Evolutionary conservation across 2,329 filamentous ascomycete genomes (phyloP).

Genomic region (Cryphonectria japonica): DNA sequence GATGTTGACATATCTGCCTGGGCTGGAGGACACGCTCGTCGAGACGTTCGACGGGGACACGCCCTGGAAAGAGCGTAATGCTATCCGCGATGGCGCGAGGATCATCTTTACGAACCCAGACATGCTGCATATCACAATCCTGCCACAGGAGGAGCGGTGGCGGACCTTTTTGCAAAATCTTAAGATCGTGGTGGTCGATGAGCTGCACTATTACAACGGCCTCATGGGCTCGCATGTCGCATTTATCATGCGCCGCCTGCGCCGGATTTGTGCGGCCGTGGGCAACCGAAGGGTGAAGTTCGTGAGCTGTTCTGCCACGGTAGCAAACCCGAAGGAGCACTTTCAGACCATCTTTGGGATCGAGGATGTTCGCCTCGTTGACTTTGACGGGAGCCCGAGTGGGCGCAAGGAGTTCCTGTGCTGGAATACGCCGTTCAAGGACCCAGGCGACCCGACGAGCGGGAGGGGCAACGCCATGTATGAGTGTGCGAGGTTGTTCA

Average conservation of each 20-base stretch:
- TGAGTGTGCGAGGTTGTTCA: conserved; percentile 90
- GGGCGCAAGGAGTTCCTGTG: conserved; percentile 94
- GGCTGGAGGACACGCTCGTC: conserved; percentile 74
- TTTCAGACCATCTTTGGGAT: conserved; percentile 95
- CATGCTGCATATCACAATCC: conserved; percentile 92
- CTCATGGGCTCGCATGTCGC: conserved; percentile 93
- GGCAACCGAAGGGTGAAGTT: conserved; percentile 87
- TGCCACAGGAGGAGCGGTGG: conserved; percentile 92
- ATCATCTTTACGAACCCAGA: conserved; percentile 98
- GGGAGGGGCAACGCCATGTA: conserved; percentile 81
- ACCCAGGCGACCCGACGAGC: conserved; percentile 82
- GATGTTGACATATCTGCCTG: conserved; percentile 78
- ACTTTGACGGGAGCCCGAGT: conserved; percentile 91
- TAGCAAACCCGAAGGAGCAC: conserved; percentile 88
- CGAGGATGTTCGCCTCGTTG: conserved; percentile 76
- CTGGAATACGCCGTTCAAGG: conserved; percentile 96
- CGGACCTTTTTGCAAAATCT: conserved; percentile 85
- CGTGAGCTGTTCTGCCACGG: conserved; percentile 94
- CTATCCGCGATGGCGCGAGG: conserved; percentile 83
- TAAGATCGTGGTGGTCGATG: conserved; percentile 87
- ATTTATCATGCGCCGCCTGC: conserved; percentile 87
- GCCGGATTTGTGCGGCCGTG: conserved; percentile 85
- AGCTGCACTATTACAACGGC: conserved; percentile 95
- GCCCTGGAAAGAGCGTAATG: conserved; percentile 74
- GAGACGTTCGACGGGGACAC: conserved; percentile 98